Evolutionary conservation across 768 basidiomycete species (phyloP).

Genomic region (Goffeauzyma gilvescens): DNA sequence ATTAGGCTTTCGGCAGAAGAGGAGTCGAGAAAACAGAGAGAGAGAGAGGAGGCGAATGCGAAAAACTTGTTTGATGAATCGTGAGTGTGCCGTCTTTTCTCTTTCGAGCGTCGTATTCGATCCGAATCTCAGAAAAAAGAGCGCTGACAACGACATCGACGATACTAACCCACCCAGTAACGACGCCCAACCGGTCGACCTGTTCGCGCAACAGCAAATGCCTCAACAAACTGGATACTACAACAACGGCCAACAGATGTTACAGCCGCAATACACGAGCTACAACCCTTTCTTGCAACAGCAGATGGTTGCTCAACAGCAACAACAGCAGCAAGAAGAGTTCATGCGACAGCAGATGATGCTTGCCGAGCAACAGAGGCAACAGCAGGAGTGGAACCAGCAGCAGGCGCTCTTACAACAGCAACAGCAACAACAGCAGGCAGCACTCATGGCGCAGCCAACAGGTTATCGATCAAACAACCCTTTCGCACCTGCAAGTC

Average conservation of each 20-base stretch:
- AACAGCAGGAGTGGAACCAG: constrained; percentile 31
- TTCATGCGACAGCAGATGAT: constrained; percentile 37
- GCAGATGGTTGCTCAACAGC: constrained; percentile 59
- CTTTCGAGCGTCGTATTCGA: not conserved
- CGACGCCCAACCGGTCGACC: no score
- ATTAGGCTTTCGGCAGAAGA: constrained; percentile 77
- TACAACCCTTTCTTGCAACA: no score
- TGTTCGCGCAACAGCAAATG: constrained; percentile 39
- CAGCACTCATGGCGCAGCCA: constrained; percentile 31
- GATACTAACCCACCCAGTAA: no score
- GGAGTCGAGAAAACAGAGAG: constrained; percentile 53
- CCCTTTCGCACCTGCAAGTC: constrained; percentile 51
- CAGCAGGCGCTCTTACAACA: constrained; percentile 20
- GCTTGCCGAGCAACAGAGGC: constrained; percentile 31
- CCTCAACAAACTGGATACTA: constrained; percentile 30
- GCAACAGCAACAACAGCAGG: constrained; percentile 24
- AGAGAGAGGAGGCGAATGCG: constrained; percentile 55
- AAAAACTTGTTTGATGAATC: constrained; percentile 68
- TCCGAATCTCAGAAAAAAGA: not conserved
- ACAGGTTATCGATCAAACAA: constrained; percentile 63
- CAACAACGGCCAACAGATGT: no score
- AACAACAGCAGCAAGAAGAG: constrained; percentile 34
- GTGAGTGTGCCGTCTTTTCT: constrained; percentile 36
- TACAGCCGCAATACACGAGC: constrained; percentile 30
- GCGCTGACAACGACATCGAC: constrained; percentile 8